Conservation (phyloP, 805 yeast genomes). For the Pichia insulana region DNA sequence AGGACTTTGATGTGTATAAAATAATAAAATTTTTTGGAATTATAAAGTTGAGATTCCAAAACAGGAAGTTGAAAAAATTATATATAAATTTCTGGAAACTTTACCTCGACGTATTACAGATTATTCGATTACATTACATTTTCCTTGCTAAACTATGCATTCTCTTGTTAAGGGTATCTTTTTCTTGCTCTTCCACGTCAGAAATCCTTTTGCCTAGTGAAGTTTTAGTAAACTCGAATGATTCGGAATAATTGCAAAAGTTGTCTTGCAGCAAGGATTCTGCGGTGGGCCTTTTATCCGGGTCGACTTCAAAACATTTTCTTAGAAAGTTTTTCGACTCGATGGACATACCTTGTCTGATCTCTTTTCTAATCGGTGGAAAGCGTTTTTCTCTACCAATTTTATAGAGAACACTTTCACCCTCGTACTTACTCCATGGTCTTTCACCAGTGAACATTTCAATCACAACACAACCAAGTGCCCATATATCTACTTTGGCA, state of each 20-base stretch:
- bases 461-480: constrained; percentile 90
- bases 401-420: constrained; percentile 89
- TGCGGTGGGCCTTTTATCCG: constrained; percentile 87
- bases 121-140: too few species aligned
- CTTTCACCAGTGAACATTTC: constrained; percentile 97
- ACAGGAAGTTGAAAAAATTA: not conserved
- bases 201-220: constrained; percentile 25
- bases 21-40: too few species aligned
- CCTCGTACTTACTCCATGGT: constrained; percentile 96
- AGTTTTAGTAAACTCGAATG: constrained; percentile 25
- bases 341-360: constrained; percentile 50
- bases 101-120: too few species aligned
- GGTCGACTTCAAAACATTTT: constrained; percentile 67
- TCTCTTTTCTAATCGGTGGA: constrained; percentile 95
- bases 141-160: constrained; percentile 14
- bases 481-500: constrained; percentile 98
- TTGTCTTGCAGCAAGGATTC: constrained; percentile 45
- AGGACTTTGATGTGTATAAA: too few species aligned
- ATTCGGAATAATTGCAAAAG: constrained; percentile 21
- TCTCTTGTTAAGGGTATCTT: constrained; percentile 9
- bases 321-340: constrained; percentile 67
- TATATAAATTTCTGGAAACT: too few species aligned
- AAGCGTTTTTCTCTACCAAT: constrained; percentile 71
- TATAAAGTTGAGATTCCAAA: constrained; percentile 6
- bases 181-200: constrained; percentile 14